Evolutionary conservation across 495 filamentous ascomycete species (phyloP).

Genomic region (Aspergillus cavernicola): DNA sequence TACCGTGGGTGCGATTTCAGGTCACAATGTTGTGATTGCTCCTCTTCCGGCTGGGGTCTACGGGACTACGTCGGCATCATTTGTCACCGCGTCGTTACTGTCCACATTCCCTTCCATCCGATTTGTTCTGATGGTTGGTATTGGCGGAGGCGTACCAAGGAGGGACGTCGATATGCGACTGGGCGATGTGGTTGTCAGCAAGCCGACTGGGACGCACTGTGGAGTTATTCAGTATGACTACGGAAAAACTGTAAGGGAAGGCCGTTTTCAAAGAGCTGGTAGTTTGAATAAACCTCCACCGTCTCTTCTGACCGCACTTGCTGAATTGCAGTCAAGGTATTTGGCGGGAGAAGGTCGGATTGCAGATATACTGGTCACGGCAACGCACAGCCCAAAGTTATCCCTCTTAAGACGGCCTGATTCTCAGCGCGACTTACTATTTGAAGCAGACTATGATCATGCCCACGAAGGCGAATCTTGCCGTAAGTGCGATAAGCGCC

Average conservation of each 20-base stretch:
- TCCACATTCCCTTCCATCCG: constrained; percentile 21
- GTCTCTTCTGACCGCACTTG: constrained; percentile 23
- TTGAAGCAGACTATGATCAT: constrained; percentile 13
- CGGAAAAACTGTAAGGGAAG: constrained; percentile 30
- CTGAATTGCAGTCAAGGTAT: constrained; percentile 5
- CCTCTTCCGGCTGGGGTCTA: constrained; percentile 22
- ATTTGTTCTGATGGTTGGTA: constrained; percentile 31
- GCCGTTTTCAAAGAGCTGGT: constrained; percentile 30
- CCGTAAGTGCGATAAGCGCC: constrained; percentile 12
- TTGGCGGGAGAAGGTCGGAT: neutral
- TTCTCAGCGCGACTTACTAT: neutral
- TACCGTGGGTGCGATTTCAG: constrained; percentile 29
- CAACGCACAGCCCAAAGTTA: neutral
- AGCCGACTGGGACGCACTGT: constrained; percentile 13
- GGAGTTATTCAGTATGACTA: constrained; percentile 33
- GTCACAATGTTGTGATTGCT: constrained; percentile 27
- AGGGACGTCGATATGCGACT: constrained; percentile 26
- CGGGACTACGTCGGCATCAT: constrained; percentile 26
- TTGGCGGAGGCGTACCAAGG: constrained; percentile 31
- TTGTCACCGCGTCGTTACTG: constrained; percentile 1
- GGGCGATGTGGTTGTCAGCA: constrained; percentile 35
- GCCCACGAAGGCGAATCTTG: constrained; percentile 9
- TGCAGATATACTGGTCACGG: neutral
- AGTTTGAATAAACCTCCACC: constrained; percentile 31
- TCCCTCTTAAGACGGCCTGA: neutral